A percentile compares a stretch with the other conserved stretches of the same genome.
These are phyloP conservation scores for Colletotrichum sp. DNA, from an alignment of 2,329 filamentous ascomycete species.

Conservation along the genomic window DNA sequence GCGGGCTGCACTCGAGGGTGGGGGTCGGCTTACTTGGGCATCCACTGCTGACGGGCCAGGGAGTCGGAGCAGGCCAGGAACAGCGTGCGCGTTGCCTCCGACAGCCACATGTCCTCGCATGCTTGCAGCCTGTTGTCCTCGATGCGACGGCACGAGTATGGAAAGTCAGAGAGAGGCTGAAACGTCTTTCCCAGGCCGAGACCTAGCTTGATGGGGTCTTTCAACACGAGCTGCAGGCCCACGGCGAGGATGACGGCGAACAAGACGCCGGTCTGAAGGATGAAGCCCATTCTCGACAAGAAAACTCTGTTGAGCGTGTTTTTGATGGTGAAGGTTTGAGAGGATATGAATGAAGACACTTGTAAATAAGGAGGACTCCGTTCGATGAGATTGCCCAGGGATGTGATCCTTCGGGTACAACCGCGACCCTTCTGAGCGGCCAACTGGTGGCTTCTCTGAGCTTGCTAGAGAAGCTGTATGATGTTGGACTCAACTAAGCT, in stretches of 20 bases:
- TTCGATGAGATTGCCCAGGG: not conserved
- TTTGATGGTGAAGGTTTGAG: not conserved
- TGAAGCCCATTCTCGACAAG: not conserved
- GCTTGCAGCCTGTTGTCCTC: slow-evolving; percentile 27
- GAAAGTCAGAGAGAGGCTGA: slow-evolving; percentile 31
- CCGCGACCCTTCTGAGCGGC: not conserved
- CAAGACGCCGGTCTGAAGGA: slow-evolving; percentile 10
- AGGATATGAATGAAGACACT: not conserved
- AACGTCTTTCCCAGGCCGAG: slow-evolving; percentile 26
- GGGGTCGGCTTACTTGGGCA: slow-evolving; percentile 26
- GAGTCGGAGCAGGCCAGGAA: slow-evolving; percentile 34
- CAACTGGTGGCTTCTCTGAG: not conserved
- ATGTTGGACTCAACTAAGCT: not conserved
- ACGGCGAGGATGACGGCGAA: slow-evolving; percentile 20
- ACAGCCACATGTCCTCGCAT: slow-evolving; percentile 38
- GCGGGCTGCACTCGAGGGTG: not conserved
- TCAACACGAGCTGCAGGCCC: slow-evolving; percentile 24
- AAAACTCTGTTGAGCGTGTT: not conserved
- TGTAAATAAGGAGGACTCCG: not conserved
- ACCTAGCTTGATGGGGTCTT: slow-evolving; percentile 22
- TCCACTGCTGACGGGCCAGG: slow-evolving; percentile 23
- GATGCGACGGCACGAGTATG: slow-evolving; percentile 32
- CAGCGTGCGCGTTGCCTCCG: slow-evolving; percentile 30
- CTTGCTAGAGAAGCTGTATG: not conserved
- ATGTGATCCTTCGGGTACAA: not conserved